A percentile compares a stretch with the other conserved stretches of the same genome.
phyloP scores from a whole-genome alignment of 2,329 filamentous ascomycete species.

The Colletotrichum sp. region DNA sequence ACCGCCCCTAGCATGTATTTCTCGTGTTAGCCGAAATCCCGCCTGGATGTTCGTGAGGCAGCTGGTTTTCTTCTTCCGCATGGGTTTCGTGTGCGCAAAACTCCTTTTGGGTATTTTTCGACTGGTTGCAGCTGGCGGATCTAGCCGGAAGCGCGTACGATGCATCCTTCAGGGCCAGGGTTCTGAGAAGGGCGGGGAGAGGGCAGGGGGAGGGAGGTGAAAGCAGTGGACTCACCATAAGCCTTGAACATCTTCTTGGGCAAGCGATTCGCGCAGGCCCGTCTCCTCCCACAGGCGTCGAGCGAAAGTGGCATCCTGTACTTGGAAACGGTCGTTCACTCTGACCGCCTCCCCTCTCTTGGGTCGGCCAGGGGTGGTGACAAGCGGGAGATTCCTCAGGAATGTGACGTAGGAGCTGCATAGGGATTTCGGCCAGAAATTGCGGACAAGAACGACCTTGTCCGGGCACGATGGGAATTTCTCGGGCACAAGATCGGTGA shows the following conservation, averaged over 20 bases:
- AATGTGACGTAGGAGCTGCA: conserved; percentile 81
- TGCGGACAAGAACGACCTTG: conserved; percentile 76
- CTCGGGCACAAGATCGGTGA: conserved; percentile 66
- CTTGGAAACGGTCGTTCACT: conserved; percentile 88
- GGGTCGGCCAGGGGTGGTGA: conserved; percentile 78
- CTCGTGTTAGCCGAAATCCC: not conserved
- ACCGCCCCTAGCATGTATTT: conserved; percentile 69
- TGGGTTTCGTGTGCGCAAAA: not conserved
- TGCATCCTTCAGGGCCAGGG: not conserved
- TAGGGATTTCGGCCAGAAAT: conserved; percentile 76
- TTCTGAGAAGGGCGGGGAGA: not conserved
- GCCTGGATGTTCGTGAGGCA: not conserved
- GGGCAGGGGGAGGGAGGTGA: not conserved
- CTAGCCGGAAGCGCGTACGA: conserved; percentile 13
- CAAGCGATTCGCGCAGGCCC: conserved; percentile 69
- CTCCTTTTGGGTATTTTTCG: not conserved
- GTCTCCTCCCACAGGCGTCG: conserved; percentile 78
- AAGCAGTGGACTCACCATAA: conserved; percentile 47
- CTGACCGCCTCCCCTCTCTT: conserved; percentile 82
- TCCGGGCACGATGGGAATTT: conserved; percentile 51
- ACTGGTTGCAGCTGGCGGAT: not conserved
- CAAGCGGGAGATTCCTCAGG: conserved; percentile 70
- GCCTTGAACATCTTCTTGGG: conserved; percentile 36
- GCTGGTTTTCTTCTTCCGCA: not conserved
- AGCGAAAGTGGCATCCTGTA: conserved; percentile 78